Evolutionary conservation across 2,329 filamentous ascomycete genomes (phyloP).

Genomic region (Leptographium procerum): DNA sequence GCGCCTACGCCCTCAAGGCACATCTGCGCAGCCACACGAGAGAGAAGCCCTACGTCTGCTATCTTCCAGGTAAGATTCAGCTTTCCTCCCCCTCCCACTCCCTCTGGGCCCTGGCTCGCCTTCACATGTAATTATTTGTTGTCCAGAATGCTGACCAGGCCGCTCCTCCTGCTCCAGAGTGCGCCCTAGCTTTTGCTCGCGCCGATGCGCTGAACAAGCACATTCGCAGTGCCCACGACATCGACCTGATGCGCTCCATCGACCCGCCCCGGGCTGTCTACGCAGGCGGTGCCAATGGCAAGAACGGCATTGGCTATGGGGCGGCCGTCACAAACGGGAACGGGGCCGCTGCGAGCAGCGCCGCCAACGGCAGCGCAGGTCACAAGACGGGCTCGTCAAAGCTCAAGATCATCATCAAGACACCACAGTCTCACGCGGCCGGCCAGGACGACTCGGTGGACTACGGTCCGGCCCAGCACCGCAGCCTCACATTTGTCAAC

Average conservation of each 20-base stretch:
- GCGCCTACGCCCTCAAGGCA: slow-evolving; percentile 88
- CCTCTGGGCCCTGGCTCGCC: no score
- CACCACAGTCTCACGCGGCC: slow-evolving; percentile 43
- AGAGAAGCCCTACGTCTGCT: slow-evolving; percentile 97
- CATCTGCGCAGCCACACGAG: slow-evolving; percentile 97
- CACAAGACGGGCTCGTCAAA: slow-evolving; percentile 31
- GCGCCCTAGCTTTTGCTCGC: slow-evolving; percentile 89
- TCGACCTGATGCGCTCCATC: slow-evolving; percentile 75
- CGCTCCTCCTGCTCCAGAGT: slow-evolving; percentile 67
- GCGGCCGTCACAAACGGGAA: background rate
- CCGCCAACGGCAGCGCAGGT: background rate
- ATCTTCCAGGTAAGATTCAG: slow-evolving; percentile 72
- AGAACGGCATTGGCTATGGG: background rate
- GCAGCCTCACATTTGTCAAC: slow-evolving; percentile 32
- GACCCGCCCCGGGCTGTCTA: slow-evolving; percentile 61
- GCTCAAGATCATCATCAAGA: slow-evolving; percentile 54
- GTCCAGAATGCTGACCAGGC: slow-evolving; percentile 16
- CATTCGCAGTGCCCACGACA: slow-evolving; percentile 97
- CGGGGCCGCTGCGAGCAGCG: background rate
- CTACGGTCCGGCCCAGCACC: slow-evolving; percentile 22
- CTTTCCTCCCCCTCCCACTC: no score
- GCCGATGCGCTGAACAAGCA: slow-evolving; percentile 95
- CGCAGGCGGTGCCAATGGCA: slow-evolving; percentile 8
- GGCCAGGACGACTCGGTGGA: slow-evolving; percentile 41
- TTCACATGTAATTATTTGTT: no score